Evolutionary conservation across 202 grass and related monocot species (phyloP).

Genomic region (Saccharum hybrid): DNA sequence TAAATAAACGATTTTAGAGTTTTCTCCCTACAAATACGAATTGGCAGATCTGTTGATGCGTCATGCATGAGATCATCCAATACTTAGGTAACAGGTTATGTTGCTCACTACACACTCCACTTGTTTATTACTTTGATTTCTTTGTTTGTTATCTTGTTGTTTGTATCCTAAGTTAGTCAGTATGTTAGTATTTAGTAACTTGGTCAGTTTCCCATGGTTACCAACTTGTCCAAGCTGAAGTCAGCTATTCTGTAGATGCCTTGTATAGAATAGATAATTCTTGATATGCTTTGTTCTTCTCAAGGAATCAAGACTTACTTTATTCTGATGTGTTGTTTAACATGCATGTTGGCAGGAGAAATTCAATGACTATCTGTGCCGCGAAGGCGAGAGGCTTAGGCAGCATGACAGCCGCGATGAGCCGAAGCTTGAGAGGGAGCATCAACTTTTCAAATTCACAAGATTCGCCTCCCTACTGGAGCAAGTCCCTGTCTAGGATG

Average conservation of each 20-base stretch:
- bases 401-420: slow-evolving; percentile 49
- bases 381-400: slow-evolving; percentile 50
- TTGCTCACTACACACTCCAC: background rate
- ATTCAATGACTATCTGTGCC: slow-evolving; percentile 48
- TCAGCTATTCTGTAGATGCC: background rate
- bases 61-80: background rate
- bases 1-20: background rate
- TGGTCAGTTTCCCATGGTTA: background rate
- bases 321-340: background rate
- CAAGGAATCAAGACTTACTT: background rate
- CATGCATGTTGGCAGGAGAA: slow-evolving; percentile 48
- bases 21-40: background rate
- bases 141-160: background rate
- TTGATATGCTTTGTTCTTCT: background rate
- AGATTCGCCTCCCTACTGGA: background rate
- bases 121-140: background rate
- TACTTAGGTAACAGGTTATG: background rate
- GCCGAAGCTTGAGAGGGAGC: slow-evolving; percentile 25
- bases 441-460: background rate
- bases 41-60: background rate
- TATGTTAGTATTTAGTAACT: background rate
- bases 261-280: background rate
- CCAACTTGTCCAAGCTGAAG: background rate
- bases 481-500: background rate
- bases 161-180: background rate